Percentiles rank a stretch among this genome's conserved stretches.
Evolutionary conservation across 23 red algal genomes (phyloP).

Genomic region (Chondrus crispus): DNA sequence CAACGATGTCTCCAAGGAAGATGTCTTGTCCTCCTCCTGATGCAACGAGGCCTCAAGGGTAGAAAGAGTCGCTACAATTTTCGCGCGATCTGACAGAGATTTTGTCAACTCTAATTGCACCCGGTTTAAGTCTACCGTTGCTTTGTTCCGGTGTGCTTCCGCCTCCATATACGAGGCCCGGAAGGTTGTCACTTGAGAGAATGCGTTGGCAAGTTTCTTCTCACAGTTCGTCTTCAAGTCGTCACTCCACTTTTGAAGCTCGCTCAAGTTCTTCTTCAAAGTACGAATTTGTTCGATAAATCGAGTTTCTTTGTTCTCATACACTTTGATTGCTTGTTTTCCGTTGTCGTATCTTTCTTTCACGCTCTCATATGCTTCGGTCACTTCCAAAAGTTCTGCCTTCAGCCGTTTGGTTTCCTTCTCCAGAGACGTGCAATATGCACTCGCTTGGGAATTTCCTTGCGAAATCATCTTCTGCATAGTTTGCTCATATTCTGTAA

Average conservation of each 20-base stretch:
- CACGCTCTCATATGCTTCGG: conserved; percentile 40
- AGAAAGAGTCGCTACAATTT: conserved; percentile 39
- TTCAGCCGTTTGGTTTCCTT: conserved; percentile 51
- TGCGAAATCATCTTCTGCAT: conserved; percentile 64
- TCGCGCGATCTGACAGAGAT: conserved; percentile 1
- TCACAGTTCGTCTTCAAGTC: conserved; percentile 56
- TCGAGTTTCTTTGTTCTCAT: conserved; percentile 56
- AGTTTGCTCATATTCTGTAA: conserved; percentile 45
- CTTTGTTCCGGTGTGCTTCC: conserved; percentile 48
- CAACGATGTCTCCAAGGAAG: conserved; percentile 13
- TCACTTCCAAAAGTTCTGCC: conserved; percentile 44
- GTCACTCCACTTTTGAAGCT: conserved; percentile 66
- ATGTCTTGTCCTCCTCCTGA: conserved; percentile 31
- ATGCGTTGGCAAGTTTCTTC: conserved; percentile 59
- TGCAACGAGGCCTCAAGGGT: conserved; percentile 25
- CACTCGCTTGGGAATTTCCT: conserved; percentile 46
- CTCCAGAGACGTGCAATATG: conserved; percentile 15
- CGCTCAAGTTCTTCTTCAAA: conserved; percentile 52
- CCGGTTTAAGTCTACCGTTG: conserved; percentile 33
- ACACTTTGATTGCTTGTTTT: conserved; percentile 39
- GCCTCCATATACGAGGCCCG: conserved; percentile 43
- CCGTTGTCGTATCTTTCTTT: conserved; percentile 49
- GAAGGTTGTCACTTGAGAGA: conserved; percentile 37
- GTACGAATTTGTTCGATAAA: conserved; percentile 51
- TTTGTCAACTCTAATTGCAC: neutral